A percentile compares a stretch with the other conserved stretches of the same genome.
Conservation (phyloP, 2,329 filamentous ascomycete species). For the Cryphonectria naterciae region DNA sequence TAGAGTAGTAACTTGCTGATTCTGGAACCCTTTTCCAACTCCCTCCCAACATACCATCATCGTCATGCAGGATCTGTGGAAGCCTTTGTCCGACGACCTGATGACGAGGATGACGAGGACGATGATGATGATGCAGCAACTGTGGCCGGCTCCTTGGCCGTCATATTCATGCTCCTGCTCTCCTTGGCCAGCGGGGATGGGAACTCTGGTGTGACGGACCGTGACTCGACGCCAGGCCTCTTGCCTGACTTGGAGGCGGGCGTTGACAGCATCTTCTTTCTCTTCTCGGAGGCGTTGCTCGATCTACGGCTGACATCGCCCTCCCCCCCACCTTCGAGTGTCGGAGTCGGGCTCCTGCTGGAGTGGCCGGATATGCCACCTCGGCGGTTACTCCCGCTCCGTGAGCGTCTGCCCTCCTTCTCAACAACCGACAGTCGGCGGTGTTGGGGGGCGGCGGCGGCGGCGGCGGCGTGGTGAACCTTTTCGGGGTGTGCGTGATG, state of each 20-base stretch:
- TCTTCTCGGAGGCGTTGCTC: slow-evolving; percentile 54
- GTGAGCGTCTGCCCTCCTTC: slow-evolving; percentile 52
- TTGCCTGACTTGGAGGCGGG: slow-evolving; percentile 40
- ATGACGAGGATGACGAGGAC: not conserved
- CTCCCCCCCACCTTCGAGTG: slow-evolving; percentile 48
- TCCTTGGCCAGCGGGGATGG: slow-evolving; percentile 58
- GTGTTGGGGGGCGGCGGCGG: slow-evolving; percentile 34
- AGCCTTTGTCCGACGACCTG: slow-evolving; percentile 18
- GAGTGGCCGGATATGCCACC: slow-evolving; percentile 53
- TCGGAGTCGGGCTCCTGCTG: slow-evolving; percentile 54
- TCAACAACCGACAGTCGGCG: slow-evolving; percentile 49
- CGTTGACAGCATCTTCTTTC: slow-evolving; percentile 53
- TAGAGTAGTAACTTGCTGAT: not conserved
- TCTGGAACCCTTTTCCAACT: not conserved
- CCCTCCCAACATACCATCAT: not conserved
- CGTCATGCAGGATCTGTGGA: slow-evolving; percentile 22
- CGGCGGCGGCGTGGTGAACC: slow-evolving; percentile 21
- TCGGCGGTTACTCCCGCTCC: slow-evolving; percentile 57
- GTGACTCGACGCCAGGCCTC: slow-evolving; percentile 50
- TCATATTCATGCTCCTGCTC: slow-evolving; percentile 45
- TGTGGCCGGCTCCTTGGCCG: slow-evolving; percentile 12
- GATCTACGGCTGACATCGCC: slow-evolving; percentile 47
- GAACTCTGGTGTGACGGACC: slow-evolving; percentile 59
- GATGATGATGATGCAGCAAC: not conserved
- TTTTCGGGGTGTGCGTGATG: slow-evolving; percentile 46